Evolutionary conservation across 495 filamentous ascomycete genomes (phyloP), one percentile per base, ranked within the genome.

Genomic region (Astrothelium macrocarpum): DNA sequence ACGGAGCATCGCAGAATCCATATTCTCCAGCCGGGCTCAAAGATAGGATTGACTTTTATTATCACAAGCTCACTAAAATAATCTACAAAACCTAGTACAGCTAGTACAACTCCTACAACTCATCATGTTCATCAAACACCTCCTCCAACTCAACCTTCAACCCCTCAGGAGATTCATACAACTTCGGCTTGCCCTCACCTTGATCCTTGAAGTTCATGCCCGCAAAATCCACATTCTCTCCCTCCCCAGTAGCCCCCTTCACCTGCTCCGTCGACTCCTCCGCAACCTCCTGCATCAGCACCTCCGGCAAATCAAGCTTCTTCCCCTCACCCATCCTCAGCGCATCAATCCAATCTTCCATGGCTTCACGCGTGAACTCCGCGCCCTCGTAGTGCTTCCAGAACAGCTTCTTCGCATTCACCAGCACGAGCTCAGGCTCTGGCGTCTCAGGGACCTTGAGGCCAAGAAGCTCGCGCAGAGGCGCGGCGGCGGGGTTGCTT

Each of bases 381-480:
- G 71, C 75, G 3, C 78, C 76, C 39, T 80, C 76, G 68, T 87
- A 95, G 42, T 80, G 84, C 65, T 88, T 85, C 81, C 85, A 95
- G 95, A 94, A 97, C 26, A 84, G 84, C 39, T 91, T 80, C 67
- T 90, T 86, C 10, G 84, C 89, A 74, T 96, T 97, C 42, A 95
- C 69, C 11, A 90, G 91, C 39, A 97, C 77, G 42, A 97, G 71
- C 67, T 93, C 85, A 1, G 83, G 67, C 1, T 81, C 70, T 43
- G 59, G 71, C 23, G 82, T 79, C 2, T 74, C 77, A 5, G 70
- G 71, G 62, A 2, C 36, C 62, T 3, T 32, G 14, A 96, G 77
- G 1, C 79, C 83, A 34, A 97, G 82, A 14, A 79, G 76, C 34
- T 80, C 76, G 32, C 84, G 81, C 1, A 97, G 72, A 0, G 76